A percentile compares a stretch with the other conserved stretches of the same genome.
Evolutionary conservation across 371 early-diverging fungal species (phyloP).

Genomic region (Dinochytrium kinnereticum): DNA sequence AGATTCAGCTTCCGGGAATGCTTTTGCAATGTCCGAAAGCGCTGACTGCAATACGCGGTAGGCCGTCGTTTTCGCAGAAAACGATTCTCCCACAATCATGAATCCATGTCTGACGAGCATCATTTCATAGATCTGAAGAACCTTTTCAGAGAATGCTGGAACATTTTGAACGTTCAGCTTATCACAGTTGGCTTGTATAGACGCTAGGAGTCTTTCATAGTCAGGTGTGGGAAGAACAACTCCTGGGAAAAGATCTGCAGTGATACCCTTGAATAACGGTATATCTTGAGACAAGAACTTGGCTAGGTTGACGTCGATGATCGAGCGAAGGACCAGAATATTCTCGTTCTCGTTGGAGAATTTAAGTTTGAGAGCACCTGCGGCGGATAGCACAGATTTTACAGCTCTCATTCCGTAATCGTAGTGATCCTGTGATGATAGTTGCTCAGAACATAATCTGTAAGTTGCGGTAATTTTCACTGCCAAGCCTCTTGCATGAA

Average conservation of each 20-base stretch:
- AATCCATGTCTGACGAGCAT: slow-evolving; percentile 62
- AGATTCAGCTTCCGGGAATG: slow-evolving; percentile 41
- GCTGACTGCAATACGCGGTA: slow-evolving; percentile 54
- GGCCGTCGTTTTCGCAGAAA: slow-evolving; percentile 56
- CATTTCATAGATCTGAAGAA: slow-evolving; percentile 64
- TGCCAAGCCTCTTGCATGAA: slow-evolving; percentile 52
- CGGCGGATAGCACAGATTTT: slow-evolving; percentile 58
- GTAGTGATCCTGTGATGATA: slow-evolving; percentile 59
- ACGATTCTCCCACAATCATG: slow-evolving; percentile 62
- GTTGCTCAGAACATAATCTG: slow-evolving; percentile 58
- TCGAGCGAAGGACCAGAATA: slow-evolving; percentile 54
- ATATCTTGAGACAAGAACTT: slow-evolving; percentile 62
- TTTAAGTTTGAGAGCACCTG: slow-evolving; percentile 57
- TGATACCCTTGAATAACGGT: slow-evolving; percentile 62
- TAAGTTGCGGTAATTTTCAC: slow-evolving; percentile 60
- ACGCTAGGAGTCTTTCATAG: slow-evolving; percentile 49
- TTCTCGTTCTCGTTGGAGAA: slow-evolving; percentile 56
- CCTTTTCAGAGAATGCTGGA: slow-evolving; percentile 56
- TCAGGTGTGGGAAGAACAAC: slow-evolving; percentile 57
- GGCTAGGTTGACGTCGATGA: slow-evolving; percentile 59
- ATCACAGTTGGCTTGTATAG: slow-evolving; percentile 49
- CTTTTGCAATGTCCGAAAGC: slow-evolving; percentile 52
- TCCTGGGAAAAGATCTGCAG: slow-evolving; percentile 62
- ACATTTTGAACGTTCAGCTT: slow-evolving; percentile 52
- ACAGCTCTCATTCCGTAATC: slow-evolving; percentile 68